Evolutionary conservation across 2,329 filamentous ascomycete species (phyloP), one percentile per base, ranked within the genome.

Genomic region (Colletotrichum aenigma): DNA sequence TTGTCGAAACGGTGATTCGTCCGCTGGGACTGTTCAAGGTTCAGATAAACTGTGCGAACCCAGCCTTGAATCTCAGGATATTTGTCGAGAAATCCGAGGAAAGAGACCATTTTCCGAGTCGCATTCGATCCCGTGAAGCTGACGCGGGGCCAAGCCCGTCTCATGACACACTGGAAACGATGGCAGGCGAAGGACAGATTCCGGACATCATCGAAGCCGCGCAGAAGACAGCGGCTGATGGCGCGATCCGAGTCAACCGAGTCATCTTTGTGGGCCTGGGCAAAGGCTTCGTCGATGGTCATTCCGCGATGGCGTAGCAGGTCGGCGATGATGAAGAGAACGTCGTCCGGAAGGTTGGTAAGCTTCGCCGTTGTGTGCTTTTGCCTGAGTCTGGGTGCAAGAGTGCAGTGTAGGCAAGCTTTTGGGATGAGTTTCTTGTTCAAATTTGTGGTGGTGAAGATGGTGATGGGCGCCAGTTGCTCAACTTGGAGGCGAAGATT

Each of bases 101-200:
- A 52, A 13, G 43, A 52, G 10, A 52, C n/a, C 43, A 52, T 21
- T 21, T 21, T 52, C 43, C 10, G 43, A 13, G 43, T 52, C n/a
- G 43, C 43, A 6, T 52, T 52, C 2, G 4, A 0, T 13, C 43
- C 43, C 43, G n/a, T 13, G n/a, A 52, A 52, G 0, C 18, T n/a
- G 9, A 48, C 6, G 9, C 4, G 5, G 6, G n/a, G 0, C n/a
- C n/a, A 52, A 0, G 43, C 43, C n/a, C n/a, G 43, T 52, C 43
- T 21, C n/a, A 52, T 52, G n/a, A 21, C 43, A 52, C n/a, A 52
- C n/a, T 21, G 0, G n/a, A 52, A 1, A 0, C 43, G 43, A 24
- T 7, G 0, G 43, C 0, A 0, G n/a, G n/a, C n/a, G 6, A 52
- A 0, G 0, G 3, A 52, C 4, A 52, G 4, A 52, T 21, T 52